phyloP scores from a whole-genome alignment of 2,329 filamentous ascomycete species.

The Botrytis medusae region DNA sequence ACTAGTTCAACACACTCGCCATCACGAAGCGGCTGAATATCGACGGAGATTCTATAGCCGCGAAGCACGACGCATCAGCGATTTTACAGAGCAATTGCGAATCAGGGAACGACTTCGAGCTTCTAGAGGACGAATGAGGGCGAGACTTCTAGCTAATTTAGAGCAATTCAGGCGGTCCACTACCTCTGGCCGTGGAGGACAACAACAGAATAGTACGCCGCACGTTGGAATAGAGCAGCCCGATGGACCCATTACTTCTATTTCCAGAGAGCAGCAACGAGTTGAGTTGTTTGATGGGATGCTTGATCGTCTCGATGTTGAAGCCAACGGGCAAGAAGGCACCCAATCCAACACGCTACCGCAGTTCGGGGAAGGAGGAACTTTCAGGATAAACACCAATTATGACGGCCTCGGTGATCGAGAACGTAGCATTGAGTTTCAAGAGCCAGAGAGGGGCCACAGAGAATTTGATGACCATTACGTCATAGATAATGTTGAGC shows the following conservation, averaged over 20 bases:
- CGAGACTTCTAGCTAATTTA: neutral
- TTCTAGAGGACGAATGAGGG: neutral
- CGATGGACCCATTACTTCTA: neutral
- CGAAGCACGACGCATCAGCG: neutral
- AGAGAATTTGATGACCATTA: neutral
- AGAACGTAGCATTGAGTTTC: constrained; percentile 1
- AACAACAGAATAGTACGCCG: neutral
- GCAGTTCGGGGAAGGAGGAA: neutral
- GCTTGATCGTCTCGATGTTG: neutral
- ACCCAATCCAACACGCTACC: neutral
- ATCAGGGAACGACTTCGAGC: neutral
- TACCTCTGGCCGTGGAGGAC: neutral
- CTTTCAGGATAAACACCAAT: neutral
- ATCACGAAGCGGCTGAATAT: neutral
- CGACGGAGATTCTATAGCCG: neutral
- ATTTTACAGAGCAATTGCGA: neutral
- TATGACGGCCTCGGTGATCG: constrained; percentile 15
- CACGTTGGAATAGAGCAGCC: neutral
- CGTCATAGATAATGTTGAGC: constrained; percentile 26
- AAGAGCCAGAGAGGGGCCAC: neutral
- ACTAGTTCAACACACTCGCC: neutral
- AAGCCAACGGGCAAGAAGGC: neutral
- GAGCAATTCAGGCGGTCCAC: neutral
- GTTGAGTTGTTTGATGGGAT: neutral
- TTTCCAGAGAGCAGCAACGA: neutral